phyloP scores from a whole-genome alignment of 192 early-diverging fungal genomes.

The Coemansia sp. region DNA sequence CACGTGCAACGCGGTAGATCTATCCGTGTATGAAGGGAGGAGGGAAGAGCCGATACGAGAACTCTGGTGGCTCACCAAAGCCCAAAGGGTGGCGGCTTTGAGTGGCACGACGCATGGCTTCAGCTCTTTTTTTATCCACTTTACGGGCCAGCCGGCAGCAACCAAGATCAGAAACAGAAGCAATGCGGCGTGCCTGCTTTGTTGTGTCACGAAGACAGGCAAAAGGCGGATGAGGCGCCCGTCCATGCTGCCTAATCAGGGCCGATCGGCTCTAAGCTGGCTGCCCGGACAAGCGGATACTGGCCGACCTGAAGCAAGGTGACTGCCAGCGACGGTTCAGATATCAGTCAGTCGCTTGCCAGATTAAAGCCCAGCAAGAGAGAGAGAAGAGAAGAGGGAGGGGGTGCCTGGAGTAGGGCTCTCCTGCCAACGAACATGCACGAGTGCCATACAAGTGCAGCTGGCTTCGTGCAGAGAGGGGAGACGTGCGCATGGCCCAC shows the following conservation, averaged over 20 bases:
- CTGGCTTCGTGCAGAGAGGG: neutral
- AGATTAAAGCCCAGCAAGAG: conserved; percentile 9
- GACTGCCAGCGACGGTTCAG: neutral
- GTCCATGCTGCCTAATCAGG: neutral
- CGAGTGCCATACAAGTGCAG: conserved; percentile 2
- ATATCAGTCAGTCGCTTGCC: neutral
- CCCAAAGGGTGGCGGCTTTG: neutral
- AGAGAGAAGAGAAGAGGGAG: neutral
- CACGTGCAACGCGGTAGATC: conserved; percentile 2
- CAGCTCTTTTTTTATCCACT: neutral
- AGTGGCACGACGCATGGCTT: neutral
- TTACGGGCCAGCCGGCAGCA: neutral
- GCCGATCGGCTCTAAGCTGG: neutral
- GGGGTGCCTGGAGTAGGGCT: neutral
- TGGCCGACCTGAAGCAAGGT: neutral
- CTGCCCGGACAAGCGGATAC: neutral
- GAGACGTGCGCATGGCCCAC: neutral
- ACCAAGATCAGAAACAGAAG: neutral
- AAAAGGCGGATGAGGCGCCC: neutral
- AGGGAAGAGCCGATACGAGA: neutral
- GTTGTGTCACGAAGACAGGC: neutral
- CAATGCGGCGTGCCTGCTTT: conserved; percentile 4
- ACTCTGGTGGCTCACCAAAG: conserved; percentile 3
- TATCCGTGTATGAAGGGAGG: neutral
- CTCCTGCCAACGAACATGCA: neutral